Percentiles rank a stretch among this genome's conserved stretches.
Evolutionary conservation across 495 filamentous ascomycete species (phyloP).

Genomic region (Thermothielavioides terrestris): DNA sequence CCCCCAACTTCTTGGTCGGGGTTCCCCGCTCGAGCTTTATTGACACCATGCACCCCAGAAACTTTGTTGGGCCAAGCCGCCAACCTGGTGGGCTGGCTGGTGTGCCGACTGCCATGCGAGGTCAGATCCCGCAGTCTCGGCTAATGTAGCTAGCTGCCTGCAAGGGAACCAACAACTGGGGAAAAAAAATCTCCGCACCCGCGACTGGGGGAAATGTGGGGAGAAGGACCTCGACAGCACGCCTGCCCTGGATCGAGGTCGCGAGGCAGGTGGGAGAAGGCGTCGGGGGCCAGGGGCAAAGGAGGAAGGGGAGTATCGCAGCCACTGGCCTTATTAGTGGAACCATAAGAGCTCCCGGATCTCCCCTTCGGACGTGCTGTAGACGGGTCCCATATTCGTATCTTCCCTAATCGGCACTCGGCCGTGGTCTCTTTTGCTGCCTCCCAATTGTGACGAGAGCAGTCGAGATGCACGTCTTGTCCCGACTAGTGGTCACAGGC

Average conservation of each 20-base stretch:
- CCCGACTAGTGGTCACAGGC: constrained; percentile 5
- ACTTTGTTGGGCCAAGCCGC: constrained; percentile 13
- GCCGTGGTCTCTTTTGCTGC: no score
- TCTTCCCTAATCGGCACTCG: no score
- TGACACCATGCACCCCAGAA: constrained; percentile 5
- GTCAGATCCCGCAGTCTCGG: background rate
- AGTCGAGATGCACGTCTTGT: constrained; percentile 10
- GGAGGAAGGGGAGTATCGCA: no score
- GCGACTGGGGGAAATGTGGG: constrained; percentile 18
- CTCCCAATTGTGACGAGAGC: no score
- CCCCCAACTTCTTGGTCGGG: background rate
- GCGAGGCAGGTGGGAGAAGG: no score
- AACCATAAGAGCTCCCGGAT: background rate
- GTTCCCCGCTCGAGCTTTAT: constrained; percentile 9
- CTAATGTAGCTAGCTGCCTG: constrained; percentile 4
- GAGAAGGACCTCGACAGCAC: background rate
- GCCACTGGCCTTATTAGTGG: no score
- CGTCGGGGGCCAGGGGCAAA: no score
- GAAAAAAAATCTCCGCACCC: constrained; percentile 11
- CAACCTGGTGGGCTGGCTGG: no score
- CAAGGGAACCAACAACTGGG: no score
- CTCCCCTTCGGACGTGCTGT: no score
- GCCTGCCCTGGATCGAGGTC: background rate
- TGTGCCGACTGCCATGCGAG: background rate
- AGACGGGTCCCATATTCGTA: no score